Conservation (phyloP, 208 protist genomes). For the Leptomonas seymouri region DNA sequence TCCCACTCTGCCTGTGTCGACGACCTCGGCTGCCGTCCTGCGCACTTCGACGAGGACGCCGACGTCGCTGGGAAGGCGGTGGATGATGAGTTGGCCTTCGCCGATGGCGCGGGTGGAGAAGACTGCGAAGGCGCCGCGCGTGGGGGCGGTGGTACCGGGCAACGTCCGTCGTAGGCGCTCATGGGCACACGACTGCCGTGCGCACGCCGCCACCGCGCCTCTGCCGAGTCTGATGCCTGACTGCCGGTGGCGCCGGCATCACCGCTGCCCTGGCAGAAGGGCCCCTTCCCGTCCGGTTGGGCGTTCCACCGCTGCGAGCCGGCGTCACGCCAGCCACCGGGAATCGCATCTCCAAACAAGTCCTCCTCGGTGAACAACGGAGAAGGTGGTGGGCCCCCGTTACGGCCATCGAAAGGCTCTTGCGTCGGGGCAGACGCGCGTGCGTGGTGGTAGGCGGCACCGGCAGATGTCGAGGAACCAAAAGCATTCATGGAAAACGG, state of each 20-base stretch:
- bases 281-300: background rate
- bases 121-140: background rate
- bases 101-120: background rate
- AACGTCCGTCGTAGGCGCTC: constrained; percentile 53
- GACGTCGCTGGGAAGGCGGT: background rate
- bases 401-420: background rate
- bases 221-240: constrained; percentile 15
- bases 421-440: constrained; percentile 20
- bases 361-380: constrained; percentile 57
- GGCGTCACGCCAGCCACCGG: constrained; percentile 41
- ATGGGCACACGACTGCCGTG: constrained; percentile 69
- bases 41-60: background rate
- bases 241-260: background rate
- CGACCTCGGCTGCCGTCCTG: background rate
- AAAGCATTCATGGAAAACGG: background rate
- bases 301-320: constrained; percentile 19
- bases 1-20: constrained; percentile 25
- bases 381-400: background rate
- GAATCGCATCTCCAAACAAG: constrained; percentile 55
- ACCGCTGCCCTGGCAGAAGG: background rate
- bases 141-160: constrained; percentile 18
- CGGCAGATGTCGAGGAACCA: background rate
- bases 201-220: constrained; percentile 58
- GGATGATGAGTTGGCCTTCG: background rate
- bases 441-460: constrained; percentile 33